Base-by-base conservation (phyloP, 2,329 filamentous ascomycete genomes). In the Talaromyces sp. region DNA sequence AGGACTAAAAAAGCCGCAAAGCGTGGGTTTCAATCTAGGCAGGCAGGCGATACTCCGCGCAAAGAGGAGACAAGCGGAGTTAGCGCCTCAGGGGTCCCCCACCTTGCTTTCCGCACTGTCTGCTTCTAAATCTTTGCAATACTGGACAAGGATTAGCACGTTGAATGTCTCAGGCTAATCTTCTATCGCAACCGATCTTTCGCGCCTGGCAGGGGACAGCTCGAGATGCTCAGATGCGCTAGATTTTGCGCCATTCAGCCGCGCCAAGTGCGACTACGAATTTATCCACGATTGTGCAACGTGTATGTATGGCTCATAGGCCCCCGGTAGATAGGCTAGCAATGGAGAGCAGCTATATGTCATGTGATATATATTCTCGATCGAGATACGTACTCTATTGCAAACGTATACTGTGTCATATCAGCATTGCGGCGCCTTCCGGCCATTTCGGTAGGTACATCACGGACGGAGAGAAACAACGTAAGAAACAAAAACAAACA, bases 251-350 rank as follows among this genome's bases (percentile, higher is more conserved):
- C 37, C 45, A 37, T 50, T 39, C 39, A 60, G 57, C 57, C 57
- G 57, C 39, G 39, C 39, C 57, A n/a, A 27, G 27, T 43, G 57
- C 57, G 57, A 59, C 16, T 59, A 59, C 50, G 39, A 31, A 13
- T 19, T 33, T 43, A 31, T 50, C 14, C 41, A 66, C 68, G 69
- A 64, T 2, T 60, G 45, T 62, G 62, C 62, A 31, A 58, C 64
- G 58, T 56, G 16, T 65, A 59, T 62, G 48, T 62, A 37, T 37
- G 45, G 43, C 45, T 9, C 19, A n/a, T 47, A 10, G 9, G 13
- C 27, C 11, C 5, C 31, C 31, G 39, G 22, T 37, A 37, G 19
- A 54, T 10, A 13, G n/a, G 16, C 31, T 13, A 11, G 33, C 3
- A 33, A 14, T 54, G 33, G n/a, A 24, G 9, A 56, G 31, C n/a